Percentiles rank a stretch among this genome's conserved stretches.
phyloP scores from a whole-genome alignment of 495 filamentous ascomycete species.

The Daldinia grandis region DNA sequence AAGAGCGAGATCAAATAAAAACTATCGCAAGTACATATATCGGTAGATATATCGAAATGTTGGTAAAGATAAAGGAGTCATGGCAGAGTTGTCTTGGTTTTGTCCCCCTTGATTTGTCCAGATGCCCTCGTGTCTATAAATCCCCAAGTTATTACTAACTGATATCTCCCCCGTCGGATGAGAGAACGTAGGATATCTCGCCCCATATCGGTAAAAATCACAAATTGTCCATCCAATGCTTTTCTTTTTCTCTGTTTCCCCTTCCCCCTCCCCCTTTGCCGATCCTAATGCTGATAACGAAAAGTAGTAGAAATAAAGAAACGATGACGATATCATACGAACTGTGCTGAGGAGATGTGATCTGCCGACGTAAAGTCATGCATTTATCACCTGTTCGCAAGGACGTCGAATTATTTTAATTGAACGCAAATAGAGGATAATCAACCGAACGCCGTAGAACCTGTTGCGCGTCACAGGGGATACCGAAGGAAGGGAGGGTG shows the following conservation, averaged over 20 bases:
- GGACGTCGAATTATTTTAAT: background rate
- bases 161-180: background rate
- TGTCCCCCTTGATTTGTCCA: background rate
- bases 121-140: background rate
- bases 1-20: background rate
- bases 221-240: background rate
- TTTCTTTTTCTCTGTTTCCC: background rate
- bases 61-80: background rate
- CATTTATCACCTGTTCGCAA: background rate
- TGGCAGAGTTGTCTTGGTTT: background rate
- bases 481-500: background rate
- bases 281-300: background rate
- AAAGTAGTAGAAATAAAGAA: background rate
- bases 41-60: background rate
- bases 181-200: background rate
- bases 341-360: background rate
- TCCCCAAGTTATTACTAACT: background rate
- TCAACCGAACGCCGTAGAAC: slow-evolving; percentile 1
- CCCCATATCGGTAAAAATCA: background rate
- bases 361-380: background rate
- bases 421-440: slow-evolving; percentile 3
- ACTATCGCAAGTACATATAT: background rate
- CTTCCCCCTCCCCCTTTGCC: background rate
- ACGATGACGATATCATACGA: background rate
- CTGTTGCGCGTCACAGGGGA: background rate